phyloP scores from a whole-genome alignment of 1,284 basidiomycete species.

The Ustilago loliicola region DNA sequence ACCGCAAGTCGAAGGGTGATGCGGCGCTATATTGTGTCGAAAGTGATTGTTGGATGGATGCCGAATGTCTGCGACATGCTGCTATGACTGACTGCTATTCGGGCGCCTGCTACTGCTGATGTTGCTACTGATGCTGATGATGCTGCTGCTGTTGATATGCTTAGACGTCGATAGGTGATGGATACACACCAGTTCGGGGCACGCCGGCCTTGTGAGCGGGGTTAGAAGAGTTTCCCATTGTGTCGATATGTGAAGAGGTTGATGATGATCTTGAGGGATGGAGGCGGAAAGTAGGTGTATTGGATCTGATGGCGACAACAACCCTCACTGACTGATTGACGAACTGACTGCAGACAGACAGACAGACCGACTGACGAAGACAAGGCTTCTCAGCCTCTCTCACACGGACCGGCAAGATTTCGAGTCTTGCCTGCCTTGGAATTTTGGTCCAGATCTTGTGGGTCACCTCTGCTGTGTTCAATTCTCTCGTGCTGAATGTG shows the following conservation, averaged over 20 bases:
- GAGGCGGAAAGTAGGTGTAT: conserved; percentile 24
- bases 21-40: conserved; percentile 5
- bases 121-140: conserved; percentile 13
- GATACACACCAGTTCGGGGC: conserved; percentile 62
- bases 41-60: not conserved
- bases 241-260: conserved; percentile 45
- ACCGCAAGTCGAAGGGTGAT: not conserved
- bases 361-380: not conserved
- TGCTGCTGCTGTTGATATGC: conserved; percentile 11
- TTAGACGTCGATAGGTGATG: conserved; percentile 9
- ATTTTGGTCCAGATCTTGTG: no score
- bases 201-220: conserved; percentile 69
- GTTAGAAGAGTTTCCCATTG: conserved; percentile 68
- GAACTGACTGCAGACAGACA: not conserved
- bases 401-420: not conserved
- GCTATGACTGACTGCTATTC: conserved; percentile 3
- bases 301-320: conserved; percentile 40
- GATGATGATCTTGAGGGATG: conserved; percentile 58
- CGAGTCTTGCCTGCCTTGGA: no score
- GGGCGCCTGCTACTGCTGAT: conserved; percentile 9
- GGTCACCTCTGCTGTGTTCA: no score
- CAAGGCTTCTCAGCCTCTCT: not conserved
- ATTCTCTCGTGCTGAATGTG: no score
- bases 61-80: not conserved
- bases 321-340: conserved; percentile 4